phyloP scores from a whole-genome alignment of 2,329 filamentous ascomycete species.

The Corinectria fuckeliana region DNA sequence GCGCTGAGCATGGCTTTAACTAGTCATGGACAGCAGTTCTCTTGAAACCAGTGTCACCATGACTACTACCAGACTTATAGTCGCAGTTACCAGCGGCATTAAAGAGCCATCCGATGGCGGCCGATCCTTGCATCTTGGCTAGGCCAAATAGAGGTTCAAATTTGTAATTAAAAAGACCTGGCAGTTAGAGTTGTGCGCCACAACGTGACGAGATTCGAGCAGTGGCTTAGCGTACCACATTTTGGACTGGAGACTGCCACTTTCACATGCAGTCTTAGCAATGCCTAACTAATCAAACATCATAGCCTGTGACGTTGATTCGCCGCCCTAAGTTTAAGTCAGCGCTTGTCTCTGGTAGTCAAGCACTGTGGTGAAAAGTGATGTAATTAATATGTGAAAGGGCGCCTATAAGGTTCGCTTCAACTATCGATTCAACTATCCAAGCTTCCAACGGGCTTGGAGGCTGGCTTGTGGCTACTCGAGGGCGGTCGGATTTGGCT shows the following conservation, averaged over 20 bases:
- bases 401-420: too few species aligned
- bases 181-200: not conserved
- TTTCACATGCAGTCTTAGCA: not conserved
- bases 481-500: not conserved
- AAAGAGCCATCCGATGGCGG: too few species aligned
- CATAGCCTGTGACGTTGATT: not conserved
- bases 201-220: not conserved
- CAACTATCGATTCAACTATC: not conserved
- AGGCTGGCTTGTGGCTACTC: not conserved
- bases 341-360: not conserved
- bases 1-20: not conserved
- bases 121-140: not conserved
- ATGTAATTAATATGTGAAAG: too few species aligned
- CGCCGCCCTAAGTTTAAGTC: not conserved
- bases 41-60: not conserved
- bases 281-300: not conserved
- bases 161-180: not conserved
- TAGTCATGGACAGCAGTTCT: not conserved
- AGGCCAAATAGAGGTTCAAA: not conserved
- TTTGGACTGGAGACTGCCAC: too few species aligned
- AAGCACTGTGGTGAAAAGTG: not conserved
- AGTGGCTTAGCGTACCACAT: not conserved
- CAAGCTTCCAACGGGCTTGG: not conserved
- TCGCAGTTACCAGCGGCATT: too few species aligned
- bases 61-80: too few species aligned